Percentiles rank a stretch among this genome's conserved stretches.
Conservation (phyloP, 345 rosid genomes). For the Rhodomyrtus tomentosa region DNA sequence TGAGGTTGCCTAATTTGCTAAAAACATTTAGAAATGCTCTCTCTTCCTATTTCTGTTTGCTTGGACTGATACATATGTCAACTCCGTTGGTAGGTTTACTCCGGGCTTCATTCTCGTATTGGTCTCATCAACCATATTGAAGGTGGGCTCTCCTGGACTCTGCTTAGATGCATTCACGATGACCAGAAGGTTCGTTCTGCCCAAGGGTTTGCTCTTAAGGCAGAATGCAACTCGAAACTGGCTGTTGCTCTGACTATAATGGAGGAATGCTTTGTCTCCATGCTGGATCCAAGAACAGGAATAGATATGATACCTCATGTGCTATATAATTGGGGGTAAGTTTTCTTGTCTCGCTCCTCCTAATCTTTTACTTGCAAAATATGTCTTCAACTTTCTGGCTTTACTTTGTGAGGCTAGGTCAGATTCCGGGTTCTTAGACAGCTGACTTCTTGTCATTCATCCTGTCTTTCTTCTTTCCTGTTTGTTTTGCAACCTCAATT, state of each 20-base stretch:
- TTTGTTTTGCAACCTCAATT: not conserved
- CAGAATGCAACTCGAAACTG: slow-evolving; percentile 88
- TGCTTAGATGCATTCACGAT: slow-evolving; percentile 75
- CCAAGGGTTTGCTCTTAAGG: slow-evolving; percentile 62
- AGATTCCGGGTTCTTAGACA: too few species aligned
- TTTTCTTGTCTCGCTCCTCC: not conserved
- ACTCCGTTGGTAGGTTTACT: slow-evolving; percentile 33
- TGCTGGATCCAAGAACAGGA: slow-evolving; percentile 95
- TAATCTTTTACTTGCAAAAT: not conserved
- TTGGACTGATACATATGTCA: not conserved
- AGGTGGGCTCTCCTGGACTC: slow-evolving; percentile 68
- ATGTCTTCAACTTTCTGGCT: not conserved
- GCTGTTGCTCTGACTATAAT: slow-evolving; percentile 83
- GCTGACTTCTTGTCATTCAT: not conserved
- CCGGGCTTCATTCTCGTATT: slow-evolving; percentile 63
- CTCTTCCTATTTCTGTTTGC: not conserved
- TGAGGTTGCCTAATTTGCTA: not conserved
- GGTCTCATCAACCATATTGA: slow-evolving; percentile 43
- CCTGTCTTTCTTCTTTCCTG: not conserved
- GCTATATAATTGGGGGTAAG: slow-evolving; percentile 80
- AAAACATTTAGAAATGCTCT: not conserved
- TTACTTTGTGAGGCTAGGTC: not conserved
- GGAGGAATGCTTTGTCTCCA: slow-evolving; percentile 93
- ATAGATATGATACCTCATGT: slow-evolving; percentile 88
- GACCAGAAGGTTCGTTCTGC: slow-evolving; percentile 73